These are phyloP conservation scores for Cyclotella sp. DNA, from an alignment of 108 stramenopile genomes.

Conservation along the genomic window DNA sequence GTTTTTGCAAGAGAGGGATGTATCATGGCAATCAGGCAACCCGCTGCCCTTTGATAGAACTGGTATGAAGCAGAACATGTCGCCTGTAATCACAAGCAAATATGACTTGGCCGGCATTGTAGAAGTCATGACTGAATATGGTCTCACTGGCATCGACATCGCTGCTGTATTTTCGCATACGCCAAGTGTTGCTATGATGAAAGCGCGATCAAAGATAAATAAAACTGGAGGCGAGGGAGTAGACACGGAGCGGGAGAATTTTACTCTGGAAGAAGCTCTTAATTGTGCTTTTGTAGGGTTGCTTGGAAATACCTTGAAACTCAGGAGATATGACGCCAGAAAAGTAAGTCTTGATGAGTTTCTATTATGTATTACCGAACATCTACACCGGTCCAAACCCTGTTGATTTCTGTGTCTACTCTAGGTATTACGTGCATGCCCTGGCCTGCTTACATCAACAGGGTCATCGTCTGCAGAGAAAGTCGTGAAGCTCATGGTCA, in stretches of 20 bases:
- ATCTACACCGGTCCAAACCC: not conserved
- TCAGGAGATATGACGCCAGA: constrained; percentile 78
- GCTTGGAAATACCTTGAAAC: constrained; percentile 52
- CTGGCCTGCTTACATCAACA: constrained; percentile 67
- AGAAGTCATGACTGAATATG: constrained; percentile 59
- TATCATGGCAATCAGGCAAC: constrained; percentile 49
- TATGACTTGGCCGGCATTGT: constrained; percentile 64
- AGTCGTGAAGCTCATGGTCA: constrained; percentile 67
- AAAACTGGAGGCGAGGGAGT: constrained; percentile 4
- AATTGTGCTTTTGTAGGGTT: constrained; percentile 55
- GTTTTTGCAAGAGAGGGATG: constrained; percentile 73
- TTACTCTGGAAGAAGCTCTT: constrained; percentile 62
- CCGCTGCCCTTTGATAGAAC: constrained; percentile 22
- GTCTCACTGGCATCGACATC: constrained; percentile 71
- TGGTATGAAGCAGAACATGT: constrained; percentile 23
- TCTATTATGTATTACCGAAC: not conserved
- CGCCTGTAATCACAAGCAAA: constrained; percentile 18
- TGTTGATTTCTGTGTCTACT: not conserved
- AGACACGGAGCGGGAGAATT: constrained; percentile 32
- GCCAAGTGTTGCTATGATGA: constrained; percentile 74
- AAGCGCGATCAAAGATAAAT: constrained; percentile 38
- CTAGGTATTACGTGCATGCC: constrained; percentile 68
- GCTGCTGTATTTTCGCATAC: constrained; percentile 72
- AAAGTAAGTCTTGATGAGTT: constrained; percentile 7
- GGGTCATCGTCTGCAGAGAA: constrained; percentile 70